phyloP scores from a whole-genome alignment of 306 rosid genomes.

The Cucumis sativus region Cucumber_9930_V3 NC_026660.2:11201001-11201500 shows the following conservation, averaged over 20 bases:
- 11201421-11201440: not conserved
- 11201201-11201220: not conserved
- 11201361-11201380: constrained; percentile 71
- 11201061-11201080: not conserved
- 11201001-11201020: too few relatives aligned
- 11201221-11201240: not conserved
- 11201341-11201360: constrained; percentile 73
- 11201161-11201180: not conserved
- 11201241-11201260: not conserved
- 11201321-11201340: constrained; percentile 28
- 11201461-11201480: constrained; percentile 41
- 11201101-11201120: not conserved
- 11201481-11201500: constrained; percentile 57
- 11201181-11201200: not conserved
- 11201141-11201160: not conserved
- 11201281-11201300: not conserved
- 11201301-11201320: constrained; percentile 4
- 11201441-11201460: not conserved
- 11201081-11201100: not conserved
- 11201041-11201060: not conserved
- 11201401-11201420: not conserved
- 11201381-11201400: constrained; percentile 28
- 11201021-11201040: too few relatives aligned
- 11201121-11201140: not conserved
- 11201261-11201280: not conserved